phyloP scores from a whole-genome alignment of 2,329 filamentous ascomycete genomes.

The Epichloe gansuensis region DNA sequence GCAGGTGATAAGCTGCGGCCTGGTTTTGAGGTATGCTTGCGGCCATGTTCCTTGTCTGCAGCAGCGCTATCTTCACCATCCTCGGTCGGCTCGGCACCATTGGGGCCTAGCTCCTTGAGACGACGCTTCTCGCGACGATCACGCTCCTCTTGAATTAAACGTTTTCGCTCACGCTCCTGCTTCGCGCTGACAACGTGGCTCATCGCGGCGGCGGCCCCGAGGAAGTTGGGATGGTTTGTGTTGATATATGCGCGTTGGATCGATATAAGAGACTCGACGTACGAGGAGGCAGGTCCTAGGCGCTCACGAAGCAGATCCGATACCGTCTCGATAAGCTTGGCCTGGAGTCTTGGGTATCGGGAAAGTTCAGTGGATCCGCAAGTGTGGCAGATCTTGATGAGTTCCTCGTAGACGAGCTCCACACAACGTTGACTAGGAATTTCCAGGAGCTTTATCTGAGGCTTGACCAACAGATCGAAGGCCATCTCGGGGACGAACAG shows the following conservation, averaged over 20 bases:
- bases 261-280: constrained; percentile 92
- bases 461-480: constrained; percentile 94
- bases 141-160: constrained; percentile 66
- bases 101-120: constrained; percentile 71
- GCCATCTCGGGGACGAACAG: constrained; percentile 96
- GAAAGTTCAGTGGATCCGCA: constrained; percentile 91
- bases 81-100: constrained; percentile 60
- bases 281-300: constrained; percentile 74
- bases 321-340: constrained; percentile 94
- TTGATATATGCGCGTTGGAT: constrained; percentile 99
- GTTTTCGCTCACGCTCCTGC: constrained; percentile 84
- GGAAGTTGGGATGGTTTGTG: constrained; percentile 97
- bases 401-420: constrained; percentile 93
- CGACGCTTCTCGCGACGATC: constrained; percentile 74
- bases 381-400: constrained; percentile 99
- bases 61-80: constrained; percentile 42
- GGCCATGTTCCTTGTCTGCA: constrained; percentile 36
- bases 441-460: constrained; percentile 94
- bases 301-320: constrained; percentile 89
- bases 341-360: constrained; percentile 83
- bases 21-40: constrained; percentile 26
- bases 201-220: constrained; percentile 94
- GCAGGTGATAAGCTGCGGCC: constrained; percentile 73
- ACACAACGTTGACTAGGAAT: constrained; percentile 92
- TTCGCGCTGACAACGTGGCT: constrained; percentile 89